Evolutionary conservation across 495 filamentous ascomycete species (phyloP), one percentile per base, ranked within the genome.

Genomic region (Aspergillus olivimuriae): DNA sequence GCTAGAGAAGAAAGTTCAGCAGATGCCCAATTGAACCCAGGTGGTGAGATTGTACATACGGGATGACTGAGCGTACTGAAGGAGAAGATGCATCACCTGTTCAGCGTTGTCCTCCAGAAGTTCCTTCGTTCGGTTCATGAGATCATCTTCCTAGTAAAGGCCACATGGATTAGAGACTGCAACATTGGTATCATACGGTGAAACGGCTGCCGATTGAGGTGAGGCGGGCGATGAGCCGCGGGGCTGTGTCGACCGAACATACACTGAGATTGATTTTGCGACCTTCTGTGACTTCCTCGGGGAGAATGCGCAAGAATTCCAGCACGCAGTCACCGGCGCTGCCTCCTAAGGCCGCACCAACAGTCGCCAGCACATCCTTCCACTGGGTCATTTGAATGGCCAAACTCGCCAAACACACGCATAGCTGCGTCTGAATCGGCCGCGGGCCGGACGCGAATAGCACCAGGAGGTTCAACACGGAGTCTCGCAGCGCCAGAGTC

Each of bases 201-300:
- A 42, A 36, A 50, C 41, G 41, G 52, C 47, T 43, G 50, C 42
- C 47, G 41, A 46, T 48, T 47, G 48, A 34, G 35, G 44, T 39
- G 19, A 18, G 14, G 24, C 14, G 17, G 46, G 19, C 37, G 43
- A 46, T 51, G 49, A 14, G 45, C 37, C 50, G 9, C 47, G 46
- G 49, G 48, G 43, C 41, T 47, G 51, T 43, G 43, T 65, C 74
- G 75, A 71, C 75, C 77, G 66, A 71, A 89, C 89, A 72, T 90
- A 95, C 90, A 74, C 86, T 88, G 66, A 99, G 76, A 75, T 87
- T 94, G 77, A 97, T 94, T 72, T 95, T 97, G 66, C 92, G 87
- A 66, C 94, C 92, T 73, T 97, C 92, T 38, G 87, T 97, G 62
- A 99, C 94, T 77, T 99, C 92, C 73, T 99, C 92, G 15, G 92